These are phyloP conservation scores for Paramecium bursaria DNA, from an alignment of 73 alveolate species.

Conservation along the genomic window DNA sequence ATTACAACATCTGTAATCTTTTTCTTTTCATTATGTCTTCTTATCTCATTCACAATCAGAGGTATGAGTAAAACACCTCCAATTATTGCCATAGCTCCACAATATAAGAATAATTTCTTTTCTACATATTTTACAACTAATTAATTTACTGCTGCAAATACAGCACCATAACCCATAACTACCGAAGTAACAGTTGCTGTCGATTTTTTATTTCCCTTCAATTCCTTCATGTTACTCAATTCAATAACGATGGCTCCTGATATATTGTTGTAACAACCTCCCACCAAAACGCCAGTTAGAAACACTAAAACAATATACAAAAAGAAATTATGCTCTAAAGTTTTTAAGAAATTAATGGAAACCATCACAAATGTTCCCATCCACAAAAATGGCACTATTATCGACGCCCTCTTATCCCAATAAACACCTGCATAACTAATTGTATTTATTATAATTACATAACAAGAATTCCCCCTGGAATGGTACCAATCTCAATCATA, in stretches of 20 bases:
- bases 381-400: slow-evolving; percentile 34
- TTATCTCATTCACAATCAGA: slow-evolving; percentile 4
- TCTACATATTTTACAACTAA: slow-evolving; percentile 18
- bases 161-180: slow-evolving; percentile 42
- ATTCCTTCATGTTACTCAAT: slow-evolving; percentile 25
- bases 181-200: slow-evolving; percentile 31
- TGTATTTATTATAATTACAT: background rate
- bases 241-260: slow-evolving; percentile 40
- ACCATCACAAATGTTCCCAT: slow-evolving; percentile 42
- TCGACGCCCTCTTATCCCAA: slow-evolving; percentile 24
- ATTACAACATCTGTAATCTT: too few species aligned
- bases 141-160: slow-evolving; percentile 31
- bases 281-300: slow-evolving; percentile 22
- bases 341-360: background rate
- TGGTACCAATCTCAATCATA: slow-evolving; percentile 58
- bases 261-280: slow-evolving; percentile 42
- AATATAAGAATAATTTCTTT: slow-evolving; percentile 6
- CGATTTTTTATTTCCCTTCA: slow-evolving; percentile 25
- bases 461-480: slow-evolving; percentile 44
- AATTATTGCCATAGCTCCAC: slow-evolving; percentile 8
- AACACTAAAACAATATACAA: slow-evolving; percentile 36
- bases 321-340: background rate
- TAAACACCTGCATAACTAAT: slow-evolving; percentile 36
- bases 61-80: slow-evolving; percentile 35
- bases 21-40: background rate